Conservation (phyloP, 176 grass and related monocot species). For the Elymus sibiricus region DNA sequence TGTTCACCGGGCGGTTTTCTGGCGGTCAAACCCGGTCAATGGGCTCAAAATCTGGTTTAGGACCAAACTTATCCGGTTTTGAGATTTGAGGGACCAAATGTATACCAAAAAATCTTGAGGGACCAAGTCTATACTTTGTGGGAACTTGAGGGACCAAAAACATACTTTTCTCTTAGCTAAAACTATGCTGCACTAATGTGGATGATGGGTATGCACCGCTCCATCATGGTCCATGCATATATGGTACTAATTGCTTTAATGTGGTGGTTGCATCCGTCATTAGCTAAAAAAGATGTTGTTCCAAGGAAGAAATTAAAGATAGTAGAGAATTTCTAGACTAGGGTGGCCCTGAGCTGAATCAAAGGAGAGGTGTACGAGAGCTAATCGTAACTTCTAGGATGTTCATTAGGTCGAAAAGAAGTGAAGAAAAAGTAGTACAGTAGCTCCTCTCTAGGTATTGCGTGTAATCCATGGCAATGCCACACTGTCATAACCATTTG, state of each 20-base stretch:
- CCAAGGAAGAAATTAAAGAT: background rate
- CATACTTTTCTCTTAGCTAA: too few relatives aligned
- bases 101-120: too few relatives aligned
- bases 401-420: background rate
- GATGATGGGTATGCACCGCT: background rate
- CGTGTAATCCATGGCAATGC: constrained; percentile 18
- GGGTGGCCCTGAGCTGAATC: background rate
- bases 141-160: too few relatives aligned
- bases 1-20: too few relatives aligned
- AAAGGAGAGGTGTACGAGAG: background rate
- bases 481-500: background rate
- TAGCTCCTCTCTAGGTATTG: constrained; percentile 15
- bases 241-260: background rate
- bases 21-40: too few relatives aligned
- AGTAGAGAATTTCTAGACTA: background rate
- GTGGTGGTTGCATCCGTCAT: background rate
- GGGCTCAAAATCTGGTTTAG: too few relatives aligned
- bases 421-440: background rate
- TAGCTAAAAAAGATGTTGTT: background rate
- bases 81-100: too few relatives aligned
- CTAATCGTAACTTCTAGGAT: background rate
- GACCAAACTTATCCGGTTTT: too few relatives aligned
- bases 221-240: constrained; percentile 8
- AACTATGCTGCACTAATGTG: background rate
- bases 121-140: too few relatives aligned